Conservation (phyloP, 2,329 filamentous ascomycete genomes). For the Zasmidium cellare region DNA sequence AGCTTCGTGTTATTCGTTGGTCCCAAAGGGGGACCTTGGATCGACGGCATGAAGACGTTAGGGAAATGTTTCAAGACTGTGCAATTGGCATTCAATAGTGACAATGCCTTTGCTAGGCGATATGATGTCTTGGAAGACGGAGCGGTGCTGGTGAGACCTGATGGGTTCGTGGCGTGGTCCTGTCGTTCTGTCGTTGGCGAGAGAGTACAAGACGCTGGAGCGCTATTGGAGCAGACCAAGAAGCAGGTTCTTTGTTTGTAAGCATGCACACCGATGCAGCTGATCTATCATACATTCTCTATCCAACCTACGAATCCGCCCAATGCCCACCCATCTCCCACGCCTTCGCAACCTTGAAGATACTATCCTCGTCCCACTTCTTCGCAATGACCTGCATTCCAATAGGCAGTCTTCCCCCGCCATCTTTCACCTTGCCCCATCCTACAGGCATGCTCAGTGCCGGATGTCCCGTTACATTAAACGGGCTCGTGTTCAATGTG, state of each 20-base stretch:
- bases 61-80: background rate
- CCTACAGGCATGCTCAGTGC: constrained; percentile 50
- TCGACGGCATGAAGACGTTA: constrained; percentile 41
- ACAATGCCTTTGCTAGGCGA: constrained; percentile 46
- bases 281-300: too few relatives aligned
- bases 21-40: constrained; percentile 54
- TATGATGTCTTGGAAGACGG: constrained; percentile 60
- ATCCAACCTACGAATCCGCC: constrained; percentile 16
- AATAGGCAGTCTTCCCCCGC: constrained; percentile 33
- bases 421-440: constrained; percentile 29
- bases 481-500: constrained; percentile 46
- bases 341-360: constrained; percentile 37
- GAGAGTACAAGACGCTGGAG: background rate
- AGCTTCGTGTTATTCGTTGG: constrained; percentile 46
- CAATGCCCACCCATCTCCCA: constrained; percentile 37
- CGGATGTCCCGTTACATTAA: constrained; percentile 55
- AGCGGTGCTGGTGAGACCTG: constrained; percentile 58
- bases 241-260: too few relatives aligned
- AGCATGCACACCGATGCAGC: too few relatives aligned
- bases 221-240: too few relatives aligned
- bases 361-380: constrained; percentile 35
- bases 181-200: background rate
- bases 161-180: constrained; percentile 59
- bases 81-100: constrained; percentile 39
- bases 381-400: constrained; percentile 40